phyloP scores from a whole-genome alignment of 2,329 filamentous ascomycete species.

The Thyridium curvatum region DNA sequence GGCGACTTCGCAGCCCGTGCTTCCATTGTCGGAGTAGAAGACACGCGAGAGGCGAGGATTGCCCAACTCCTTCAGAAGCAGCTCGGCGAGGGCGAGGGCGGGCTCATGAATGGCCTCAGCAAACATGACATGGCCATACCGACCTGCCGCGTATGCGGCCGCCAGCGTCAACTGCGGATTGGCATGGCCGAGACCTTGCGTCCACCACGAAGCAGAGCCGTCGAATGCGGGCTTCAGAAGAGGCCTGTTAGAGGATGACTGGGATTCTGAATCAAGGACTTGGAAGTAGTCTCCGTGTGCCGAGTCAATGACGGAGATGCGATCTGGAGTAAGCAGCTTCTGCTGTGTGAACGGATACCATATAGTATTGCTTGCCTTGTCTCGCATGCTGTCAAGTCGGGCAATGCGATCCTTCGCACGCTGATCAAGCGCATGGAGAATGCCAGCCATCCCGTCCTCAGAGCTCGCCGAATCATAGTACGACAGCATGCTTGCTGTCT shows the following conservation, averaged over 20 bases:
- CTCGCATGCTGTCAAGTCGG: constrained; percentile 54
- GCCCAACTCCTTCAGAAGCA: constrained; percentile 49
- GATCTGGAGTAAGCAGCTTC: constrained; percentile 49
- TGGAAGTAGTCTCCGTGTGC: constrained; percentile 77
- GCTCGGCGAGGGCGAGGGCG: constrained; percentile 62
- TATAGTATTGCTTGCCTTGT: constrained; percentile 56
- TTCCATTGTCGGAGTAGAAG: constrained; percentile 81
- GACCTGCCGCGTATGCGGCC: constrained; percentile 73
- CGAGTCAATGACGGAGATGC: constrained; percentile 72
- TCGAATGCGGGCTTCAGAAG: constrained; percentile 66
- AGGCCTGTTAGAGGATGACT: constrained; percentile 8
- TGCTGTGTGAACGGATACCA: constrained; percentile 92
- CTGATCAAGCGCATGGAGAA: constrained; percentile 44
- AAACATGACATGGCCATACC: constrained; percentile 88
- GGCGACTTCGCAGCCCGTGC: constrained; percentile 77
- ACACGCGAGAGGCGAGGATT: constrained; percentile 64
- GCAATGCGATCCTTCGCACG: constrained; percentile 51
- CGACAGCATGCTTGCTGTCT: constrained; percentile 48
- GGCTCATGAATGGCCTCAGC: constrained; percentile 74
- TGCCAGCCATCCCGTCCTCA: constrained; percentile 14
- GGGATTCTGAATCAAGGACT: constrained; percentile 26
- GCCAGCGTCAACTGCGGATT: constrained; percentile 66
- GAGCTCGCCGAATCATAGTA: constrained; percentile 54
- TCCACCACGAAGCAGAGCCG: constrained; percentile 88
- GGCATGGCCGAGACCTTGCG: constrained; percentile 77